Evolutionary conservation across 1,284 basidiomycete species (phyloP), one percentile per base, ranked within the genome.

Genomic region (Trametes versicolor): DNA sequence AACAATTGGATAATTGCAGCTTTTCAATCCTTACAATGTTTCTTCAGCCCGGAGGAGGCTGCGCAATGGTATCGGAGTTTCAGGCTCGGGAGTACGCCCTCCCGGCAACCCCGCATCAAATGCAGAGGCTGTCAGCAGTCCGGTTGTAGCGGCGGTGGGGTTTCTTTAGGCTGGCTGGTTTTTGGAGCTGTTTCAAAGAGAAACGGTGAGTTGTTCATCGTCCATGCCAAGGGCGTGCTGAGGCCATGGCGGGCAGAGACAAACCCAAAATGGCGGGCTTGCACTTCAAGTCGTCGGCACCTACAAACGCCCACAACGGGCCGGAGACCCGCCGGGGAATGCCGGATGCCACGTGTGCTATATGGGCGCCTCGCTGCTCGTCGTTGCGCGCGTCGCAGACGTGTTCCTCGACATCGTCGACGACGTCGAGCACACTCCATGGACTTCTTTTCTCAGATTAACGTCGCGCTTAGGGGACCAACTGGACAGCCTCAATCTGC

Each of bases 381-480:
- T 21, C 60, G 49, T 23, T n/a, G 60, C 32, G 39, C 39, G 47
- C 58, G 65, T 60, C 43, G 62, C 45, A 36, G 37, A 57, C 39
- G 55, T 27, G 32, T n/a, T 25, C 47, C 23, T 55, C 54, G 15
- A 39, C 63, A 36, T 61, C 63, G 55, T 56, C 60, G 50, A 58
- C 57, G 17, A 55, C 65, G 58, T 48, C 61, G 69, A 64, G 62
- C 57, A 39, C 62, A 23, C n/a, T 53, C n/a, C 62, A 94, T 94
- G 92, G 92, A 93, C 66, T 94, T 94, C 80, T 78, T 94, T 74
- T 89, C 87, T 13, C 90, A 93, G 76, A 92, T 91, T 6, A 93
- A 93, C 78, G 88, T 90, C 57, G 92, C 92, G 63, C 85, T 94
- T 49, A 85, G 92, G 64, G 92, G 92, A 32, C 91, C 91, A 15